These are phyloP conservation scores for Claviceps sp. DNA, from an alignment of 2,329 filamentous ascomycete genomes.

Conservation along the genomic window DNA sequence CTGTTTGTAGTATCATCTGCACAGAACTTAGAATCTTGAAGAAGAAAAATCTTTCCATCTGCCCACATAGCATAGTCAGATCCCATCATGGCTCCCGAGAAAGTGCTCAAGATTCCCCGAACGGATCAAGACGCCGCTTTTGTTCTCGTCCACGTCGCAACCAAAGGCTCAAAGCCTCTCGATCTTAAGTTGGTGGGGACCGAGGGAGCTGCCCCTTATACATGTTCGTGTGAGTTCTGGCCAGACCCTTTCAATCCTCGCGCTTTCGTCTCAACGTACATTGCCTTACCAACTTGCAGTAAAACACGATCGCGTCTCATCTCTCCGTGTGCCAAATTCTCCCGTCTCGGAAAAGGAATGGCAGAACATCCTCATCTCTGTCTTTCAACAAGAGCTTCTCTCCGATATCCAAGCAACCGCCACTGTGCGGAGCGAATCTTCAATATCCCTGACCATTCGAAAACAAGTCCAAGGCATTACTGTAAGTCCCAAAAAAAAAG, in stretches of 20 bases:
- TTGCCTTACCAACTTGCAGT: slow-evolving; percentile 23
- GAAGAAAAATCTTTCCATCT: background rate
- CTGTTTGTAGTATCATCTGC: background rate
- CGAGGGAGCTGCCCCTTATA: slow-evolving; percentile 49
- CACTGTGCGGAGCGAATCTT: slow-evolving; percentile 36
- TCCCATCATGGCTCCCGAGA: slow-evolving; percentile 12
- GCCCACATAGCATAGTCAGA: background rate
- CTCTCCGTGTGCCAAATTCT: slow-evolving; percentile 39
- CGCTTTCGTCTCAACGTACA: background rate
- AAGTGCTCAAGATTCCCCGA: slow-evolving; percentile 45
- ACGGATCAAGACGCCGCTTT: slow-evolving; percentile 37
- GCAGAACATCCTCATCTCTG: slow-evolving; percentile 43
- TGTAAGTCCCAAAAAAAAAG: slow-evolving; percentile 25
- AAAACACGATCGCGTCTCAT: slow-evolving; percentile 39
- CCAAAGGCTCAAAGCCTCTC: slow-evolving; percentile 36
- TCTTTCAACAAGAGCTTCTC: slow-evolving; percentile 39
- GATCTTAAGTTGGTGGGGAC: slow-evolving; percentile 57
- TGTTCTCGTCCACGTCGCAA: slow-evolving; percentile 47
- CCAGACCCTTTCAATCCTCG: background rate
- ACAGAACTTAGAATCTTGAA: background rate
- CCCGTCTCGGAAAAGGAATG: slow-evolving; percentile 51
- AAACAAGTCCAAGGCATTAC: slow-evolving; percentile 56
- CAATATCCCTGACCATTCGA: slow-evolving; percentile 47
- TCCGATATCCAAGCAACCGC: slow-evolving; percentile 47
- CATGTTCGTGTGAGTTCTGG: slow-evolving; percentile 35